Percentiles rank a stretch among this genome's conserved stretches.
Evolutionary conservation across 345 rosid species (phyloP).

Genomic region (Camelina laxa): DNA sequence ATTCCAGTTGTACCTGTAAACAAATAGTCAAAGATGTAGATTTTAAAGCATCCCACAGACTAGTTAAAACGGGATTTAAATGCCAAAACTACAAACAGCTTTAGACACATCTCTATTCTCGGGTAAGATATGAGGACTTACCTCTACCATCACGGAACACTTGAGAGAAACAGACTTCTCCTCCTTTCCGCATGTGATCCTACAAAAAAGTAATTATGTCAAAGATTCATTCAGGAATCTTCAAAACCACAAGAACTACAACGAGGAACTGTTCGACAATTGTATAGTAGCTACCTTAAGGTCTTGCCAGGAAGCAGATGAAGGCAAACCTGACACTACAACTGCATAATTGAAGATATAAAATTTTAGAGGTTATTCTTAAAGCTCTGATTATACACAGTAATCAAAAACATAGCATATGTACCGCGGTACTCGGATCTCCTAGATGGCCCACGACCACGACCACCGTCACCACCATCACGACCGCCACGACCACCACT

Average conservation of each 20-base stretch:
- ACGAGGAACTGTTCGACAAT: background rate
- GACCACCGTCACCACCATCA: conserved; percentile 43
- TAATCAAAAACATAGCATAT: conserved; percentile 18
- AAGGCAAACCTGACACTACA: conserved; percentile 78
- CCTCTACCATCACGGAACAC: conserved; percentile 95
- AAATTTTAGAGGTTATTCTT: conserved; percentile 10
- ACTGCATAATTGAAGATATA: conserved; percentile 51
- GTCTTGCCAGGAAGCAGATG: conserved; percentile 99
- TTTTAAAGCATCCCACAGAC: background rate
- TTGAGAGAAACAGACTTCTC: conserved; percentile 98
- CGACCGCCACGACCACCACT: conserved; percentile 53
- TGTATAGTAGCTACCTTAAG: conserved; percentile 65
- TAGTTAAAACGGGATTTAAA: background rate
- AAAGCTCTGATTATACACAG: background rate
- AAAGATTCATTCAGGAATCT: conserved; percentile 18
- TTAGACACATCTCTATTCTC: conserved; percentile 10
- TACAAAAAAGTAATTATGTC: conserved; percentile 40
- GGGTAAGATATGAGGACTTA: conserved; percentile 40
- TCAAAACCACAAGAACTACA: background rate
- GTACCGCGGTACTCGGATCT: conserved; percentile 91
- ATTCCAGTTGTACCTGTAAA: conserved; percentile 86
- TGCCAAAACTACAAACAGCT: background rate
- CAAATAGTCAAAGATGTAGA: conserved; percentile 5
- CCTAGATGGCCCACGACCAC: conserved; percentile 84
- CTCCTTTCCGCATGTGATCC: conserved; percentile 99